Evolutionary conservation across 495 filamentous ascomycete genomes (phyloP).

Genomic region (Aspergillus sclerotiicarbonarius): DNA sequence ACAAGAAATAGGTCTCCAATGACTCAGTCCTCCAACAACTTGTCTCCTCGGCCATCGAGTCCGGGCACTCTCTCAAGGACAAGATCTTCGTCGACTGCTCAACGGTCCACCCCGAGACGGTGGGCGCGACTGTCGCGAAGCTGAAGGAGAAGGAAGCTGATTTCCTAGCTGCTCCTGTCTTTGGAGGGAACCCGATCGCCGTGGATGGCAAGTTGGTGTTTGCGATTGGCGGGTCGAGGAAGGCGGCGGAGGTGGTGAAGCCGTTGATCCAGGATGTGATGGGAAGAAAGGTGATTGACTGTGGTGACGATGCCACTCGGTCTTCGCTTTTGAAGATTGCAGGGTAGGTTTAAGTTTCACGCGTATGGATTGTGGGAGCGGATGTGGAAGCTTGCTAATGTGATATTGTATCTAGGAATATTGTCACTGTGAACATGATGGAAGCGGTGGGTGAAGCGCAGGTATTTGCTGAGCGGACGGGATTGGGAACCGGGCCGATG

Average conservation of each 20-base stretch:
- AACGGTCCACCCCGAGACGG: conserved; percentile 44
- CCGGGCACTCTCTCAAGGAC: conserved; percentile 34
- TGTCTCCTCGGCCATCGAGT: conserved; percentile 30
- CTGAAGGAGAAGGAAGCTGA: conserved; percentile 35
- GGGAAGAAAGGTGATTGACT: conserved; percentile 46
- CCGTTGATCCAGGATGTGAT: conserved; percentile 48
- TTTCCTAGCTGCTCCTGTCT: conserved; percentile 45
- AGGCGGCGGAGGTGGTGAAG: conserved; percentile 35
- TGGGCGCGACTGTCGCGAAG: conserved; percentile 32
- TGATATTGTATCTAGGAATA: conserved; percentile 29
- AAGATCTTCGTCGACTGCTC: conserved; percentile 53
- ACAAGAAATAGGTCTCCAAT: conserved; percentile 35
- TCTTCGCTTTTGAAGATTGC: conserved; percentile 49
- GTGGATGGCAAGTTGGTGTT: conserved; percentile 47
- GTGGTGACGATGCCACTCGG: conserved; percentile 47
- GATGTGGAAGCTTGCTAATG: conserved; percentile 1
- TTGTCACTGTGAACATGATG: conserved; percentile 49
- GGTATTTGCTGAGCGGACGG: conserved; percentile 54
- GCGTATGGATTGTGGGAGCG: background rate
- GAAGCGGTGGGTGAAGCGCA: conserved; percentile 53
- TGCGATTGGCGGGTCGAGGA: conserved; percentile 40
- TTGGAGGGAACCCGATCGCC: conserved; percentile 46
- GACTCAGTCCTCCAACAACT: conserved; percentile 40
- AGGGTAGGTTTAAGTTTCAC: conserved; percentile 25
- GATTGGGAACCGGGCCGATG: conserved; percentile 48